A percentile compares a stretch with the other conserved stretches of the same genome.
phyloP scores from a whole-genome alignment of 2,329 filamentous ascomycete genomes.

The Gremmenia infestans region DNA sequence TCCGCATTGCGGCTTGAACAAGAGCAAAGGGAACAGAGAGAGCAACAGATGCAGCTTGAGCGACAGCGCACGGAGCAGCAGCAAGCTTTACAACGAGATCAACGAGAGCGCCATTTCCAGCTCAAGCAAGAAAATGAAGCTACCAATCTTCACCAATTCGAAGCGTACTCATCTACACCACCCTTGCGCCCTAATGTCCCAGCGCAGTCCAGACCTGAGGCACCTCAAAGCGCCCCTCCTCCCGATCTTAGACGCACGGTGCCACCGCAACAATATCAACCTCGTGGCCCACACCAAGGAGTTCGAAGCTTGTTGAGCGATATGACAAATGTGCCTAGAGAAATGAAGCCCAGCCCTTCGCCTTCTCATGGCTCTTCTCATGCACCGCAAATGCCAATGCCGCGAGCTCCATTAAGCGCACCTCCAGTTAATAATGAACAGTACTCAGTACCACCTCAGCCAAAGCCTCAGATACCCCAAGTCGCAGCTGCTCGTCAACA shows the following conservation, averaged over 20 bases:
- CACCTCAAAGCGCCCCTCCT: constrained; percentile 9
- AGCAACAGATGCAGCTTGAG: constrained; percentile 19
- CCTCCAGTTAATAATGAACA: constrained; percentile 24
- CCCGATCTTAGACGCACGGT: constrained; percentile 22
- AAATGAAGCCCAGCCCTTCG: constrained; percentile 24
- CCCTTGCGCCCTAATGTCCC: constrained; percentile 17
- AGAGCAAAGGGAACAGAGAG: constrained; percentile 19
- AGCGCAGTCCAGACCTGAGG: constrained; percentile 22
- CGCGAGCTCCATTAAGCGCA: constrained; percentile 23
- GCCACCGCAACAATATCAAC: constrained; percentile 24
- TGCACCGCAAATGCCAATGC: constrained; percentile 4
- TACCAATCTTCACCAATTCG: constrained; percentile 33
- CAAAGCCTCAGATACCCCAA: constrained; percentile 27
- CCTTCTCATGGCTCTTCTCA: constrained; percentile 7
- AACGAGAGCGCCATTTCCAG: constrained; percentile 14
- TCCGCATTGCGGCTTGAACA: constrained; percentile 24
- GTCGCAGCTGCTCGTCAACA: constrained; percentile 38
- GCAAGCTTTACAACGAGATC: constrained; percentile 8
- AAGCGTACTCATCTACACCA: constrained; percentile 24
- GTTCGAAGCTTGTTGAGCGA: constrained; percentile 25
- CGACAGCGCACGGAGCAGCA: constrained; percentile 6
- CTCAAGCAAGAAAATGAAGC: constrained; percentile 30
- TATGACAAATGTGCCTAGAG: constrained; percentile 13
- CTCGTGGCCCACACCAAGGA: constrained; percentile 20
- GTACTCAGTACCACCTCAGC: constrained; percentile 16